phyloP scores from a whole-genome alignment of 805 yeast species.

The Pichia cephalocereana region DNA sequence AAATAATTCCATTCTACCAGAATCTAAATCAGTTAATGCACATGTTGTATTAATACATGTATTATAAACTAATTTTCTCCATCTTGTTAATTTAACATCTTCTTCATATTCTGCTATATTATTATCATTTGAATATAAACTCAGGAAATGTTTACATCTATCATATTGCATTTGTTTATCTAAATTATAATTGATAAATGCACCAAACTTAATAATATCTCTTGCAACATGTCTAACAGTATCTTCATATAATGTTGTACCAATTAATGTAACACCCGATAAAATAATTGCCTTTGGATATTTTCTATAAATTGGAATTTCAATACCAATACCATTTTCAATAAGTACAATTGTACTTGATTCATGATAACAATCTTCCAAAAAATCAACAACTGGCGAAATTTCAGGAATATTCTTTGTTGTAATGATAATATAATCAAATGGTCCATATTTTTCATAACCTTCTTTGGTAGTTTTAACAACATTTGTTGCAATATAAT shows the following conservation, averaged over 20 bases:
- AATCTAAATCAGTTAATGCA: conserved; percentile 31
- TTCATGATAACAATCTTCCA: conserved; percentile 25
- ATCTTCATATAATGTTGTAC: conserved; percentile 23
- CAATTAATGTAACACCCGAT: conserved; percentile 32
- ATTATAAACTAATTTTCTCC: conserved; percentile 38
- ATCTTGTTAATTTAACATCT: conserved; percentile 30
- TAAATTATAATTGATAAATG: conserved; percentile 25
- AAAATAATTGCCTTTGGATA: conserved; percentile 28
- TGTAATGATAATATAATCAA: conserved; percentile 31
- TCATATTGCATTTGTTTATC: conserved; percentile 17
- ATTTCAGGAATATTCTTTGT: conserved; percentile 63
- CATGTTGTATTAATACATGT: conserved; percentile 37
- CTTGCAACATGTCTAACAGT: conserved; percentile 24
- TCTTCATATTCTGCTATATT: conserved; percentile 23
- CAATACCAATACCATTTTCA: conserved; percentile 34
- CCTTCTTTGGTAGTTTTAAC: conserved; percentile 24
- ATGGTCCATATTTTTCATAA: conserved; percentile 31
- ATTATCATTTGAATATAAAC: conserved; percentile 24
- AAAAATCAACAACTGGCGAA: conserved; percentile 32
- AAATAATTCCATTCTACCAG: conserved; percentile 25
- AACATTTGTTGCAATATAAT: conserved; percentile 44
- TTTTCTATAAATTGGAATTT: conserved; percentile 21
- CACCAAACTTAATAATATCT: conserved; percentile 26
- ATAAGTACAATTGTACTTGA: conserved; percentile 27
- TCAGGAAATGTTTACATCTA: conserved; percentile 24